Conservation (phyloP, 2,329 filamentous ascomycete species). For the Cercospora janseana region DNA sequence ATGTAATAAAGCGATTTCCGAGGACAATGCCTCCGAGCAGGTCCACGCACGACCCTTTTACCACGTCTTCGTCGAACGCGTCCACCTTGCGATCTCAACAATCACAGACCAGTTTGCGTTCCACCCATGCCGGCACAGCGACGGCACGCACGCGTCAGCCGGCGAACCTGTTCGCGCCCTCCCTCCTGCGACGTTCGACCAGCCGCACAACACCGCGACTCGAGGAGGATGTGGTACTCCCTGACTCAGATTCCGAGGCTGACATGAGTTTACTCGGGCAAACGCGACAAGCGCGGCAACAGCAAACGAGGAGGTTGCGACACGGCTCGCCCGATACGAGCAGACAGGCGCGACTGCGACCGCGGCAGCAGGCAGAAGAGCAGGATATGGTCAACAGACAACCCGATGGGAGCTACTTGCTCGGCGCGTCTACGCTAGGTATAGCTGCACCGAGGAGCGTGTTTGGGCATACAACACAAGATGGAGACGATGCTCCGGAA, state of each 20-base stretch:
- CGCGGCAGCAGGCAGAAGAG: constrained; percentile 23
- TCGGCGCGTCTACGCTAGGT: constrained; percentile 19
- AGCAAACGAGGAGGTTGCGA: constrained; percentile 18
- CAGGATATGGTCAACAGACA: constrained; percentile 33
- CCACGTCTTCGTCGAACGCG: constrained; percentile 21
- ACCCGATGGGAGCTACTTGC: constrained; percentile 30
- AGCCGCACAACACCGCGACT: constrained; percentile 29
- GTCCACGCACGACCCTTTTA: constrained; percentile 30
- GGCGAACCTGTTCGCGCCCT: constrained; percentile 31
- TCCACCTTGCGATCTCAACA: constrained; percentile 25
- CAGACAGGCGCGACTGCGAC: constrained; percentile 14
- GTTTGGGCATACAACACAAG: constrained; percentile 15
- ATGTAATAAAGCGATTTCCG: too few relatives aligned
- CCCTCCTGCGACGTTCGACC: constrained; percentile 28
- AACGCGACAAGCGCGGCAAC: constrained; percentile 11
- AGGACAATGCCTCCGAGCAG: constrained; percentile 14
- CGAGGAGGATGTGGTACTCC: constrained; percentile 31
- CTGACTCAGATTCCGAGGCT: constrained; percentile 30
- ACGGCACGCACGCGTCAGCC: constrained; percentile 29
- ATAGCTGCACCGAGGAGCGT: constrained; percentile 10
- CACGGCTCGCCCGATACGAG: constrained; percentile 24
- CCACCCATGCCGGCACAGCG: constrained; percentile 26
- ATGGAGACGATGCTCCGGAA: constrained; percentile 14
- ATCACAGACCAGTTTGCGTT: constrained; percentile 29
- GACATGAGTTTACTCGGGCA: constrained; percentile 16